phyloP scores from a whole-genome alignment of 495 filamentous ascomycete species.

The Podospora bellae-mahoneyi region DNA sequence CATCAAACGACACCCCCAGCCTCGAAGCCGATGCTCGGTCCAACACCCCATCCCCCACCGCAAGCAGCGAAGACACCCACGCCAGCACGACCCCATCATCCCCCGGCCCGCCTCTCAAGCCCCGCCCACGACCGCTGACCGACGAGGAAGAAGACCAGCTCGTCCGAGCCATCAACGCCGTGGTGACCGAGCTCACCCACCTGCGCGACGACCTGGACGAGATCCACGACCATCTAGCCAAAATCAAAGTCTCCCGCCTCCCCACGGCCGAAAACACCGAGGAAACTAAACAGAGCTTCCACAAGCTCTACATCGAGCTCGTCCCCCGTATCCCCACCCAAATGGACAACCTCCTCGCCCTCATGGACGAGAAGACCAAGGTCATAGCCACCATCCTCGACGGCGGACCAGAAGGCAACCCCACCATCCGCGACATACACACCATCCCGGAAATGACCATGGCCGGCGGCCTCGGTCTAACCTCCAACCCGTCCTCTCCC shows the following conservation, averaged over 20 bases:
- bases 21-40: background rate
- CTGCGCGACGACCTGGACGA: background rate
- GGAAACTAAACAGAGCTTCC: background rate
- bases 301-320: background rate
- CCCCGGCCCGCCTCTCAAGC: background rate
- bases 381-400: background rate
- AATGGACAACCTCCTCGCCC: background rate
- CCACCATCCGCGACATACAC: background rate
- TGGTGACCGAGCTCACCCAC: background rate
- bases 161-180: constrained; percentile 4
- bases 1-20: background rate
- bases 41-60: background rate
- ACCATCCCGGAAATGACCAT: background rate
- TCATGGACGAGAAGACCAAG: background rate
- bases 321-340: background rate
- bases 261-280: background rate
- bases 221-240: background rate
- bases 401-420: background rate
- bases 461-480: background rate
- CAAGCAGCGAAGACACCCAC: background rate
- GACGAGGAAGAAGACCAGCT: background rate
- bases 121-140: background rate
- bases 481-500: background rate
- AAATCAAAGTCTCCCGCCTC: background rate
- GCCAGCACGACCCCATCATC: background rate